These are phyloP conservation scores for Piper betle DNA, from an alignment of 164 flowering plant species.

Conservation along the genomic window DNA sequence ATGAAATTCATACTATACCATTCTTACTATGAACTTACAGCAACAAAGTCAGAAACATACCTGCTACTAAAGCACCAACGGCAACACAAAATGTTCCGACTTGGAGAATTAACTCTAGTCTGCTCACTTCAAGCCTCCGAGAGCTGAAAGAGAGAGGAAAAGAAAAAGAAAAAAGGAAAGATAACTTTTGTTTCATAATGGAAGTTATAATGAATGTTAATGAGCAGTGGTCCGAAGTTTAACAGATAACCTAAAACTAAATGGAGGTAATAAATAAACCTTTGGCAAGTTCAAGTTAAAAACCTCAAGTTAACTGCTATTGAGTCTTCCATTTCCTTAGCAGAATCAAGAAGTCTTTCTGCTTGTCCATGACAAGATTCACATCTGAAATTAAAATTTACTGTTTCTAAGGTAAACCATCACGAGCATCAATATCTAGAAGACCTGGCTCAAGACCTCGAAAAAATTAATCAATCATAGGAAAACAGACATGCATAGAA, in stretches of 20 bases:
- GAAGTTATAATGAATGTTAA: not conserved
- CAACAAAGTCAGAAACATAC: slow-evolving; percentile 17
- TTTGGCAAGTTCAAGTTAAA: not conserved
- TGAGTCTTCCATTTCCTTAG: slow-evolving; percentile 98
- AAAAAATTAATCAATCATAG: not conserved
- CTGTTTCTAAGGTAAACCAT: not conserved
- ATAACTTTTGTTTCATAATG: not conserved
- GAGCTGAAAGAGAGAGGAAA: slow-evolving; percentile 41
- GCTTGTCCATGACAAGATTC: slow-evolving; percentile 99
- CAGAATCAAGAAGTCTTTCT: slow-evolving; percentile 96
- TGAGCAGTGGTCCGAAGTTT: too few relatives aligned
- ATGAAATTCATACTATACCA: too few relatives aligned
- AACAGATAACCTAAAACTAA: not conserved
- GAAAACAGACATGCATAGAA: not conserved
- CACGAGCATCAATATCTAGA: not conserved
- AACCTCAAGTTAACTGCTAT: slow-evolving; percentile 93
- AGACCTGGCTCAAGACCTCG: not conserved
- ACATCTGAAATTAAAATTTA: slow-evolving; percentile 35
- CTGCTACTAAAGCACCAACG: slow-evolving; percentile 87
- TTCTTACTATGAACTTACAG: not conserved
- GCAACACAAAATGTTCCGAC: slow-evolving; percentile 90
- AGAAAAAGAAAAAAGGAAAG: not conserved
- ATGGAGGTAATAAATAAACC: not conserved
- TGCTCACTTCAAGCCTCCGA: slow-evolving; percentile 93
- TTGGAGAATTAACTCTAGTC: slow-evolving; percentile 93